These are phyloP conservation scores for Ricinus communis DNA, from an alignment of 345 rosid genomes.

Conservation along the genomic window DNA sequence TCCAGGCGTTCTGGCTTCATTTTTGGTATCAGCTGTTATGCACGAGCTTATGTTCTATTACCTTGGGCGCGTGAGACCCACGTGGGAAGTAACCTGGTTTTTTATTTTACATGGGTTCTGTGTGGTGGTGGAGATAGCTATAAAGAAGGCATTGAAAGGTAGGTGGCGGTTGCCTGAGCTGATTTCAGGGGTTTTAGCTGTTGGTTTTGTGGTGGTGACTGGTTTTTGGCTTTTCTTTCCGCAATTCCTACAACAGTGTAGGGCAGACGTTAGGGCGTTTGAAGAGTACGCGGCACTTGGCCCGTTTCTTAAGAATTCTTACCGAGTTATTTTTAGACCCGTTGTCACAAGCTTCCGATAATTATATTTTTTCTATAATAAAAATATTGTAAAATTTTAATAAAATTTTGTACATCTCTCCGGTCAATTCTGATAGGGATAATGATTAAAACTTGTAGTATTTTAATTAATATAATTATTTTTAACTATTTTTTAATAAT, in stretches of 20 bases:
- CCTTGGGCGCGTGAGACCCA: constrained; percentile 41
- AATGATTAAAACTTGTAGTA: too few species aligned
- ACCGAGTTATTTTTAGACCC: neutral
- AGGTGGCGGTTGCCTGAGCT: constrained; percentile 18
- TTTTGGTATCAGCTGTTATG: constrained; percentile 49
- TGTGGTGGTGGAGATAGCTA: constrained; percentile 7
- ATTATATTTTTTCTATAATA: too few species aligned
- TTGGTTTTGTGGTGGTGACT: constrained; percentile 29
- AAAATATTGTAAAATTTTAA: too few species aligned
- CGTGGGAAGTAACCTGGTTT: constrained; percentile 52
- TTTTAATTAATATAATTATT: too few species aligned
- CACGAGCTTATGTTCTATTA: constrained; percentile 67
- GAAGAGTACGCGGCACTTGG: constrained; percentile 38
- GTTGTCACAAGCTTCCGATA: neutral
- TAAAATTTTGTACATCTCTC: too few species aligned
- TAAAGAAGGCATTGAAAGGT: constrained; percentile 15
- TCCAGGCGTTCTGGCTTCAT: constrained; percentile 39
- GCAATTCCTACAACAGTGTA: constrained; percentile 1
- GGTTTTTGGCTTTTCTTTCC: constrained; percentile 40
- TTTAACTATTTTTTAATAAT: too few species aligned
- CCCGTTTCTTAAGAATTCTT: neutral
- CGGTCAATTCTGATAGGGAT: too few species aligned
- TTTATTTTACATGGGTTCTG: constrained; percentile 52
- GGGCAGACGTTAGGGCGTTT: constrained; percentile 28
- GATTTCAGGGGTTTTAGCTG: constrained; percentile 15